These are phyloP conservation scores for Dactylorhiza incarnata DNA, from an alignment of 106 monocot species.

Conservation along the genomic window DNA sequence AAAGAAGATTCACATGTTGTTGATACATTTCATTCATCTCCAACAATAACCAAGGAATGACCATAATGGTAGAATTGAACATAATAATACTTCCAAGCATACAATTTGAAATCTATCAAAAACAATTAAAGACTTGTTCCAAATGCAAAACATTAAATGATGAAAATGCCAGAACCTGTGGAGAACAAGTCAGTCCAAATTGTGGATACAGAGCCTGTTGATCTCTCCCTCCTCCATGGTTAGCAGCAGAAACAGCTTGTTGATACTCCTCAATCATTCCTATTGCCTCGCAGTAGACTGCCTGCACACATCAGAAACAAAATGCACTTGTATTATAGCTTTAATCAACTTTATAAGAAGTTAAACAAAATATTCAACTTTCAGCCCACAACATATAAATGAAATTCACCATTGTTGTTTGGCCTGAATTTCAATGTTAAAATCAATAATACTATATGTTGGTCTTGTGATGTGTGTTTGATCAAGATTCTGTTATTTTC, in stretches of 20 bases:
- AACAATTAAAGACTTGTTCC: not conserved
- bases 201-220: slow-evolving; percentile 25
- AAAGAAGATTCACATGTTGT: not conserved
- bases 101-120: not conserved
- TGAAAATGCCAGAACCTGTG: slow-evolving; percentile 36
- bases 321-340: not conserved
- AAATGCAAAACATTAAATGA: not conserved
- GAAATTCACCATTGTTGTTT: too few species aligned
- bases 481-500: too few species aligned
- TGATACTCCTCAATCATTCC: slow-evolving; percentile 84
- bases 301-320: slow-evolving; percentile 18
- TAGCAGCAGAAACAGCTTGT: slow-evolving; percentile 28
- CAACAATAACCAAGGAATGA: not conserved
- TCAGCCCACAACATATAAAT: too few species aligned
- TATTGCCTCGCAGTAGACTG: slow-evolving; percentile 63
- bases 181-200: slow-evolving; percentile 51
- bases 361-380: not conserved
- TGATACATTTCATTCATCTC: not conserved
- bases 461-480: too few species aligned
- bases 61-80: not conserved
- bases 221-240: slow-evolving; percentile 40
- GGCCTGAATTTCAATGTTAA: too few species aligned
- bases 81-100: not conserved
- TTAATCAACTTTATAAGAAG: not conserved
- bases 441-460: too few species aligned